Conservation (phyloP, 2,329 filamentous ascomycete genomes). For the Furcasterigmium sp. region DNA sequence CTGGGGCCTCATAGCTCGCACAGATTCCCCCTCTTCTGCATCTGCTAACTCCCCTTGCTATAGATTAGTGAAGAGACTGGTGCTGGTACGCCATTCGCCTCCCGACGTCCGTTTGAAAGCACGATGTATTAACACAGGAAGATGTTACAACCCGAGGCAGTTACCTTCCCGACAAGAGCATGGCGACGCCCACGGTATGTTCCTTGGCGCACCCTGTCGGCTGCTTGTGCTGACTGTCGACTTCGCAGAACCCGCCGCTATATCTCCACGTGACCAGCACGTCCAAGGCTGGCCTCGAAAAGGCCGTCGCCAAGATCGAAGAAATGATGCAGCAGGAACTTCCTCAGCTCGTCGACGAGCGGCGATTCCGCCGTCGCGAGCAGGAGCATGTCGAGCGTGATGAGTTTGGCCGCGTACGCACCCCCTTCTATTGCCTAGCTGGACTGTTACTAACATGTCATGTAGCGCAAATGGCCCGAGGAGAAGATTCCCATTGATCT, state of each 20-base stretch:
- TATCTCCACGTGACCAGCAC: conserved; percentile 96
- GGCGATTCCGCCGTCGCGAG: conserved; percentile 81
- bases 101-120: conserved; percentile 40
- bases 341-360: conserved; percentile 90
- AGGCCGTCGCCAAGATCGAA: conserved; percentile 81
- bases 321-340: conserved; percentile 96
- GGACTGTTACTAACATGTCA: conserved; percentile 9
- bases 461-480: conserved; percentile 95
- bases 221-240: conserved; percentile 2
- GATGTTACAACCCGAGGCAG: conserved; percentile 98
- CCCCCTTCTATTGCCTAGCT: background rate
- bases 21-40: conserved; percentile 67
- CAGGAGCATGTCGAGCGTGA: conserved; percentile 80
- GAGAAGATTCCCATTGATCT: conserved; percentile 89
- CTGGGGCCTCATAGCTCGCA: conserved; percentile 59
- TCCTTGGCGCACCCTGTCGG: background rate
- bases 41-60: conserved; percentile 91
- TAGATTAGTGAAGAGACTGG: conserved; percentile 99
- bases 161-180: conserved; percentile 95
- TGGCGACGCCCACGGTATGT: conserved; percentile 89
- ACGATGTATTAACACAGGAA: conserved; percentile 56
- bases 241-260: conserved; percentile 69
- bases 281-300: conserved; percentile 83
- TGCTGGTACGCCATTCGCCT: conserved; percentile 86
- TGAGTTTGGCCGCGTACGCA: conserved; percentile 76